Base-by-base conservation (phyloP, 2,329 filamentous ascomycete genomes). In the Pseudonectria foliicola region DNA sequence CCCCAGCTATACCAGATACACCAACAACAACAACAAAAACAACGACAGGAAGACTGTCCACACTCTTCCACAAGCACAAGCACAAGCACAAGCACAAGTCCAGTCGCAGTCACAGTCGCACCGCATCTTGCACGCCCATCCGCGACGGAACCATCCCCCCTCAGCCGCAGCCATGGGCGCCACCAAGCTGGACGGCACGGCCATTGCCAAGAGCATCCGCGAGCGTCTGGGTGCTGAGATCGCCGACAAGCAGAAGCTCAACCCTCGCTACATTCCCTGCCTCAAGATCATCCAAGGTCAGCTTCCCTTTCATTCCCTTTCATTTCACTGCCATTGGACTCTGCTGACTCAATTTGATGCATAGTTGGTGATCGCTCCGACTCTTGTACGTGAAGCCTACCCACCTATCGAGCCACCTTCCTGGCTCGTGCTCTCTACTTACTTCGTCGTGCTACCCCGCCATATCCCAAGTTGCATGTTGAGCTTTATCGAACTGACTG, bases 201-300 rank as follows among this genome's bases (percentile, higher is more conserved):
- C 86, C 60, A 88, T 96, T 68, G 92, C 92, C 51, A 93, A 90
- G 70, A 75, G 71, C 59, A 95, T 96, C 59, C 82, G 92, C 43
- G 85, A 89, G 68, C 74, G 75, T 43, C 74, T 98, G 53, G 82
- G 82, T 53, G 68, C 68, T 30, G 82, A 95, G 63, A 93, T 98
- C 63, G 74, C 77, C 49, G 71, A 85, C 59, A 83, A 80, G 60
- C 90, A 95, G 64, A 74, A 77, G 64, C 63, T 71, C 42, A 95
- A 95, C 60, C 84, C 90, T 27, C 76, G 88, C 52, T 98, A 88
- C 71, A 80, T 82, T 66, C 92, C 92, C 34, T 84, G 77, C 46
- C 73, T 98, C 60, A 92, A 88, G 61, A 98, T 98, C 61, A 82
- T 98, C 48, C 92, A 98, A 77, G 85, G 86, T 89, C 62, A 52